A percentile compares a stretch with the other conserved stretches of the same genome.
These are phyloP conservation scores for Termitomyces sp. DNA, from an alignment of 768 basidiomycete species.

Conservation along the genomic window DNA sequence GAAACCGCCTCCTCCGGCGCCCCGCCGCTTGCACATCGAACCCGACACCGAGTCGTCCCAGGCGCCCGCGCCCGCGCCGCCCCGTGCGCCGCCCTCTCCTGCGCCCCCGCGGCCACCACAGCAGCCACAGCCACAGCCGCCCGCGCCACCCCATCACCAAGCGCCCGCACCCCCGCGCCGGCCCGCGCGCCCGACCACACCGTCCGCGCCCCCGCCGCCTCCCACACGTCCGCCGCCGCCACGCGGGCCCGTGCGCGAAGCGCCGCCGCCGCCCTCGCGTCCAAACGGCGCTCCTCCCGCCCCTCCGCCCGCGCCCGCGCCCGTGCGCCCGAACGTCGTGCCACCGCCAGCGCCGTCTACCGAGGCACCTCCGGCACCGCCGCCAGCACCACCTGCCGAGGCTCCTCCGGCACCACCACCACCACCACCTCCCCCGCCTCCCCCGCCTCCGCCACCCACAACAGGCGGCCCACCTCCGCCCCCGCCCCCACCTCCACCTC, in stretches of 20 bases:
- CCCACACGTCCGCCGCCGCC: constrained; percentile 15
- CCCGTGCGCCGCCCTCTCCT: constrained; percentile 11
- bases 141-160: constrained; percentile 7
- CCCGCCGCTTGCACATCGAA: constrained; percentile 32
- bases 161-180: constrained; percentile 9
- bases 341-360: constrained; percentile 17
- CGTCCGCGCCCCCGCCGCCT: constrained; percentile 13
- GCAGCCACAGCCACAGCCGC: constrained; percentile 7
- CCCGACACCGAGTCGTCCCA: constrained; percentile 25
- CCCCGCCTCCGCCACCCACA: constrained; percentile 13
- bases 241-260: not conserved
- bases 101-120: constrained; percentile 5
- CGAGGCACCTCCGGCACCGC: constrained; percentile 10
- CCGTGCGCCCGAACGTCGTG: constrained; percentile 7
- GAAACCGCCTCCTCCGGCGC: constrained; percentile 46
- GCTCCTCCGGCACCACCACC: constrained; percentile 21
- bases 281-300: not conserved
- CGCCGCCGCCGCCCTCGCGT: constrained; percentile 15
- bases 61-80: constrained; percentile 3
- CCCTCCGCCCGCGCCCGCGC: constrained; percentile 9
- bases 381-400: constrained; percentile 26
- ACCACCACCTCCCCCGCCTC: constrained; percentile 24
- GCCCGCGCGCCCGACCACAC: not conserved
- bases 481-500: constrained; percentile 16
- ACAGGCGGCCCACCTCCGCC: constrained; percentile 24